Base-by-base conservation (phyloP, 23 red algal species). In the Gracilaria caudata region DNA sequence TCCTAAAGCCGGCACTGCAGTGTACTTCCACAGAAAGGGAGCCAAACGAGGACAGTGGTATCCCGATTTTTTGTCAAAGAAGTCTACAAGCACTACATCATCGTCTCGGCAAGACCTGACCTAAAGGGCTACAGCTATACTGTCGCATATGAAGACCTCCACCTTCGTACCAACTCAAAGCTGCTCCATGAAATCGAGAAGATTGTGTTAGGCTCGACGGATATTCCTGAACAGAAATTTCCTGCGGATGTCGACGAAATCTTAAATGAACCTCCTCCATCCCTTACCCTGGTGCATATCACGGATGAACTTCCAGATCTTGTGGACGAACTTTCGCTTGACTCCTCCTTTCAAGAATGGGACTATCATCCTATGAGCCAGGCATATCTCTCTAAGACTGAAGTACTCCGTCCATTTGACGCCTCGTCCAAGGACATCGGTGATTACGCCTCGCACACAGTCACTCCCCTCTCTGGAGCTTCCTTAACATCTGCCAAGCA, bases 71-170 rank as follows among this genome's bases (percentile, higher is more conserved):
- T 80, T 29, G 41, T 80, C 46, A 55, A 53, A 25, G 7, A 45
- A 25, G 0, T 56, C 25, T 28, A 80, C 24, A 19, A 44, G 6
- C 49, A 53, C 13, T 53, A 53, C 49, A 16, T 1, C 1, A 53
- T 53, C 5, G 49, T 17, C 49, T 82, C 25, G 14, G 19, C 28
- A 0, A 65, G 21, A 13, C 26, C 1, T 13, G 19, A 64, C 0
- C 49, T 59, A 26, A 28, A 36, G 17, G 55, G 46, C 19, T 60
- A 0, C 23, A 0, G 28, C 1, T 39, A 54, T 33, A 28, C 9
- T 21, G 78, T 64, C 37, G 49, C 2, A 2, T 82, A 65, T 24
- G 78, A 82, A 17, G 55, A 82, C 55, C 55, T 82, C 17, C 17
- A 63, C 1, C 2, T 84, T 25, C 9, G 24, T 32, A 61, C 80